Evolutionary conservation across 305 asterid genomes (phyloP).

Genomic region (Fraxinus latifolia): DNA sequence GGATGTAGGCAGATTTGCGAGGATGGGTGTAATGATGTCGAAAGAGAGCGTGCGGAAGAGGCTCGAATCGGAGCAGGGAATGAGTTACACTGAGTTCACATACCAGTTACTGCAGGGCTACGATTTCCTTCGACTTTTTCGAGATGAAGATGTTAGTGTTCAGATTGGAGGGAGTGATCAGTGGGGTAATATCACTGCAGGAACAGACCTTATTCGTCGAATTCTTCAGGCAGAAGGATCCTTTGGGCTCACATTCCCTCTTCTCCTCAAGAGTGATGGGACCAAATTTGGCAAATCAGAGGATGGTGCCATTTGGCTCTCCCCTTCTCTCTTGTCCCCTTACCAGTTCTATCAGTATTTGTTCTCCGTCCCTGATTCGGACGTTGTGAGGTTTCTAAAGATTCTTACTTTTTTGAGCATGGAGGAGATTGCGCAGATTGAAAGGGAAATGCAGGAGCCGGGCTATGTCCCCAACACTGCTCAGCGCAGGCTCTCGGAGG

Average conservation of each 20-base stretch:
- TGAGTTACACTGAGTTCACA: constrained; percentile 88
- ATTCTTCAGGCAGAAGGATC: constrained; percentile 55
- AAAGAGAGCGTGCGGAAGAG: constrained; percentile 80
- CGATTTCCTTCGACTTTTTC: constrained; percentile 67
- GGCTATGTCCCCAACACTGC: constrained; percentile 68
- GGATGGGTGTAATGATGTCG: constrained; percentile 87
- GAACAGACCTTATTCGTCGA: constrained; percentile 81
- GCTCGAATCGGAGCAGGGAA: constrained; percentile 74
- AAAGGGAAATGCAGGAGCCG: constrained; percentile 48
- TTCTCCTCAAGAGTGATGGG: constrained; percentile 83
- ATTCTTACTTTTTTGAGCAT: constrained; percentile 66
- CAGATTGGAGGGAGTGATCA: constrained; percentile 96
- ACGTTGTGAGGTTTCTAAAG: constrained; percentile 67
- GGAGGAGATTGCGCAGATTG: constrained; percentile 58
- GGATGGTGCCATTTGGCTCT: constrained; percentile 84
- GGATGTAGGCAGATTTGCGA: constrained; percentile 63
- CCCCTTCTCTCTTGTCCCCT: constrained; percentile 63
- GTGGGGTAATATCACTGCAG: constrained; percentile 93
- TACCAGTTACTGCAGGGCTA: constrained; percentile 83
- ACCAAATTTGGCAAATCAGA: constrained; percentile 94
- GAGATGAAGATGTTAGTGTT: constrained; percentile 58
- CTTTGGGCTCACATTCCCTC: constrained; percentile 76
- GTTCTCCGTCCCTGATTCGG: constrained; percentile 64
- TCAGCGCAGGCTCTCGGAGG: constrained; percentile 87
- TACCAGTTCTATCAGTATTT: constrained; percentile 77